Conservation (phyloP, 768 basidiomycete species). For the Pluteus cervinus region DNA sequence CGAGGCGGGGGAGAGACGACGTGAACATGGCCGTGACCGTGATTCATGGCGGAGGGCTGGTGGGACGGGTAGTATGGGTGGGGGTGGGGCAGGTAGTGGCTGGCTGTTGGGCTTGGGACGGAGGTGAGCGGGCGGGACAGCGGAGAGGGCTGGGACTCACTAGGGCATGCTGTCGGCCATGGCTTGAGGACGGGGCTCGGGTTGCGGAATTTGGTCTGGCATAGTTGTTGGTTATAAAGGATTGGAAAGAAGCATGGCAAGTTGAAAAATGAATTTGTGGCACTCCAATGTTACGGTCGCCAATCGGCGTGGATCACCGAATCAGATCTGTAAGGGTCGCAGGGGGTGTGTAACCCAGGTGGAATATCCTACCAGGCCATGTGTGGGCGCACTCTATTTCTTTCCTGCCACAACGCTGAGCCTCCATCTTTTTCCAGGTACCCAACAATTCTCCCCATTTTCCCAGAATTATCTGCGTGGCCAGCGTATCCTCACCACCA, state of each 20-base stretch:
- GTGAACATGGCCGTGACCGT: conserved; percentile 35
- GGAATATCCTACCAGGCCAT: conserved; percentile 40
- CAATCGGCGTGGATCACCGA: conserved; percentile 51
- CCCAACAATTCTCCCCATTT: conserved; percentile 13
- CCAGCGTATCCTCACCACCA: background rate
- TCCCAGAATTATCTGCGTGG: conserved; percentile 1
- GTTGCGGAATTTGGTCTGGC: conserved; percentile 31
- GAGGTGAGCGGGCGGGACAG: conserved; percentile 13
- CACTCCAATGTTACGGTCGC: conserved; percentile 34
- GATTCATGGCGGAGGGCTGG: conserved; percentile 28
- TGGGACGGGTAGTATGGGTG: conserved; percentile 33
- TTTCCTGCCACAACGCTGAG: conserved; percentile 21
- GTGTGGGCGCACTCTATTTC: conserved; percentile 40
- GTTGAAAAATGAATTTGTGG: conserved; percentile 32
- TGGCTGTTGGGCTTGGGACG: conserved; percentile 28
- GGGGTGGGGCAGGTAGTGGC: conserved; percentile 35
- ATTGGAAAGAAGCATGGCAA: conserved; percentile 27
- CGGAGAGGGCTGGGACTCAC: conserved; percentile 29
- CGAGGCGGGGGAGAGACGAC: conserved; percentile 42
- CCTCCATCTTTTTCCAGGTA: conserved; percentile 35
- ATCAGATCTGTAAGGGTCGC: conserved; percentile 74
- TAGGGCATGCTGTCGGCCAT: conserved; percentile 53
- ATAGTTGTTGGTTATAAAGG: conserved; percentile 54
- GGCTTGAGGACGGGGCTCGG: conserved; percentile 32
- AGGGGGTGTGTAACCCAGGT: conserved; percentile 36